Conservation (phyloP, 2,329 filamentous ascomycete species). For the Phyllosticta citriasiana region DNA sequence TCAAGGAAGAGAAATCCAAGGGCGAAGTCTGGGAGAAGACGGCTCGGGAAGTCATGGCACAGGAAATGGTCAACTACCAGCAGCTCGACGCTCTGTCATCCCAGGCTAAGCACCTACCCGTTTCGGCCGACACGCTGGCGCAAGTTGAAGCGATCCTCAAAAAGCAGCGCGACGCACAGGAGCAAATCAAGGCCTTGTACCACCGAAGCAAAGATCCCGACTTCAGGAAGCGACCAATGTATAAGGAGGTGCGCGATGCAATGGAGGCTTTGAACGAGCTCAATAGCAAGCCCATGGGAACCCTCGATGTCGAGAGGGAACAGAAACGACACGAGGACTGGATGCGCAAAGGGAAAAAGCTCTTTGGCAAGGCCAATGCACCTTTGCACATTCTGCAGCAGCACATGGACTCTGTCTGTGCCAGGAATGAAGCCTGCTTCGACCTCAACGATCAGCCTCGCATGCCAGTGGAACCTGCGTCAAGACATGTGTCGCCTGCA, state of each 20-base stretch:
- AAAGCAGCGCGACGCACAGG: conserved; percentile 90
- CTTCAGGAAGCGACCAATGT: conserved; percentile 70
- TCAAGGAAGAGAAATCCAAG: conserved; percentile 63
- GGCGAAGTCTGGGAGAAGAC: conserved; percentile 89
- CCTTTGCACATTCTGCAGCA: conserved; percentile 90
- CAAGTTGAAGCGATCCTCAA: conserved; percentile 85
- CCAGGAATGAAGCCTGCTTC: conserved; percentile 84
- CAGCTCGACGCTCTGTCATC: conserved; percentile 85
- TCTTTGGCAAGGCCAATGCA: conserved; percentile 96
- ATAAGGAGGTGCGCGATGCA: conserved; percentile 80
- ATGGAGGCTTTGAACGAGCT: conserved; percentile 80
- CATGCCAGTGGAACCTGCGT: conserved; percentile 83
- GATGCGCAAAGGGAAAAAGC: conserved; percentile 96
- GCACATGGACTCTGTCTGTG: conserved; percentile 87
- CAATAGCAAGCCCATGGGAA: conserved; percentile 85
- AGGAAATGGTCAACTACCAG: conserved; percentile 84
- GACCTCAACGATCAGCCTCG: conserved; percentile 82
- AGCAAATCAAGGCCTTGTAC: conserved; percentile 73
- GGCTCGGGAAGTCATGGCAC: conserved; percentile 83
- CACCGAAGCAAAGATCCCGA: conserved; percentile 67
- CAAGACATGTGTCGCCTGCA: conserved; percentile 62
- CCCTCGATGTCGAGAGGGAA: conserved; percentile 86
- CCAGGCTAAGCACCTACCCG: conserved; percentile 71
- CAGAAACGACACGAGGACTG: conserved; percentile 94
- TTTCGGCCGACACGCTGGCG: conserved; percentile 68